Conservation (phyloP, 2,329 filamentous ascomycete genomes). For the Cladosporium colombiae region DNA sequence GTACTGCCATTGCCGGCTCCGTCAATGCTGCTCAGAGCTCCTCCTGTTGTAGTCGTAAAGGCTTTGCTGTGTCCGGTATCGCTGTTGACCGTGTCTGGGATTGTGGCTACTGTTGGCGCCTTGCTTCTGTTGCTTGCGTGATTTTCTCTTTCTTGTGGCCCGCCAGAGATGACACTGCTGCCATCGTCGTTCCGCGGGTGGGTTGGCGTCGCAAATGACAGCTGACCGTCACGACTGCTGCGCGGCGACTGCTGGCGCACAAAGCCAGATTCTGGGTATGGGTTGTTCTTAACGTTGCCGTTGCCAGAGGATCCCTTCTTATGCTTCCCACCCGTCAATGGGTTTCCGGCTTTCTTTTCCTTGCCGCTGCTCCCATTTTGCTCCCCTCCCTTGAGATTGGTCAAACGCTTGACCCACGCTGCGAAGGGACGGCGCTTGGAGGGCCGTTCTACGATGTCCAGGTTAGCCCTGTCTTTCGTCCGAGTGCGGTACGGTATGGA, state of each 20-base stretch:
- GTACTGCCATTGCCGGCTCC: constrained; percentile 34
- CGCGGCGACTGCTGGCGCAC: constrained; percentile 46
- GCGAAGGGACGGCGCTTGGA: constrained; percentile 83
- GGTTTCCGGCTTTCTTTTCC: constrained; percentile 42
- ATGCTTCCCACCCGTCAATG: constrained; percentile 30
- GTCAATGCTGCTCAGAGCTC: constrained; percentile 59
- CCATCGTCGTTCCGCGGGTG: constrained; percentile 48
- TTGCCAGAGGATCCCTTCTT: constrained; percentile 23
- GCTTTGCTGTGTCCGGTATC: constrained; percentile 77
- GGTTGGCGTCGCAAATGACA: constrained; percentile 56
- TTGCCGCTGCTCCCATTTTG: constrained; percentile 36
- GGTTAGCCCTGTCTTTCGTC: constrained; percentile 27
- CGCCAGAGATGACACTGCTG: constrained; percentile 57
- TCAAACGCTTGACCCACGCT: constrained; percentile 90
- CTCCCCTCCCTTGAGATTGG: constrained; percentile 78
- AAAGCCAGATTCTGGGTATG: constrained; percentile 82
- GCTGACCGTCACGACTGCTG: constrained; percentile 45
- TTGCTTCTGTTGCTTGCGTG: constrained; percentile 69
- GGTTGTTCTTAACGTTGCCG: constrained; percentile 53
- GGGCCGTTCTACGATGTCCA: constrained; percentile 61
- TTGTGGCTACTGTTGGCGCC: constrained; percentile 80
- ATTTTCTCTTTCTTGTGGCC: constrained; percentile 59
- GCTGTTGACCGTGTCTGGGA: constrained; percentile 73
- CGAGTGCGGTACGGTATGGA: neutral
- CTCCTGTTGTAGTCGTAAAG: constrained; percentile 72